Conservation (phyloP, 2,329 filamentous ascomycete genomes). For the Clonostachys solani region DNA sequence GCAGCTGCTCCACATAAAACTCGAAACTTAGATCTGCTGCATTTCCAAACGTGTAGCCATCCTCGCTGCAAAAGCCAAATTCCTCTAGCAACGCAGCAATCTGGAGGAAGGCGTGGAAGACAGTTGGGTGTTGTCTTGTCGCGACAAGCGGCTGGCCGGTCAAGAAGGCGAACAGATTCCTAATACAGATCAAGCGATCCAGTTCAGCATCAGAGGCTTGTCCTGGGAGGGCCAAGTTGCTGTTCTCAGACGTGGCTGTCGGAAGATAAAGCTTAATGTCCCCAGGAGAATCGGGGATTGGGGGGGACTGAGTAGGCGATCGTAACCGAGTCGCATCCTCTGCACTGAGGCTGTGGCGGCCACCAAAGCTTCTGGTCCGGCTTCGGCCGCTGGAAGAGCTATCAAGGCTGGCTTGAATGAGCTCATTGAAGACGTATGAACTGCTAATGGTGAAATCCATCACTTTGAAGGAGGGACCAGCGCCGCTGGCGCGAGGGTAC, state of each 20-base stretch:
- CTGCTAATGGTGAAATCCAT: constrained; percentile 47
- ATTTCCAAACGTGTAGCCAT: constrained; percentile 55
- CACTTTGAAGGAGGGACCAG: constrained; percentile 57
- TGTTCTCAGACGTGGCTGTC: constrained; percentile 27
- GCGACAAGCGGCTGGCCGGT: constrained; percentile 59
- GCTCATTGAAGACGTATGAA: constrained; percentile 49
- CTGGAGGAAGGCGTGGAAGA: constrained; percentile 50
- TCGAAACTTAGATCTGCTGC: constrained; percentile 62
- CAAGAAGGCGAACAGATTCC: constrained; percentile 64
- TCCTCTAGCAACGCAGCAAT: constrained; percentile 49
- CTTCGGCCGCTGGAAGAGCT: constrained; percentile 19
- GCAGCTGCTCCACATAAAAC: constrained; percentile 72
- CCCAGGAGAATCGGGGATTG: constrained; percentile 25
- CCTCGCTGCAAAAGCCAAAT: constrained; percentile 52
- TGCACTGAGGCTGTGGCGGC: constrained; percentile 39
- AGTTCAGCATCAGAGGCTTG: constrained; percentile 31
- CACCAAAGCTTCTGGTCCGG: constrained; percentile 39
- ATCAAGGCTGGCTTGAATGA: constrained; percentile 41
- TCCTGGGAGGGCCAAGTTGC: constrained; percentile 24
- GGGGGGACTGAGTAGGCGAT: constrained; percentile 30
- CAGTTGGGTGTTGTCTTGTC: constrained; percentile 44
- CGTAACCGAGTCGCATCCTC: constrained; percentile 41
- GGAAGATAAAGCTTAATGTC: constrained; percentile 53
- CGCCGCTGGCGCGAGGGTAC: constrained; percentile 42
- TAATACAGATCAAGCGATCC: constrained; percentile 52